These are phyloP conservation scores for Pisolithus albus DNA, from an alignment of 768 basidiomycete genomes.

Conservation along the genomic window DNA sequence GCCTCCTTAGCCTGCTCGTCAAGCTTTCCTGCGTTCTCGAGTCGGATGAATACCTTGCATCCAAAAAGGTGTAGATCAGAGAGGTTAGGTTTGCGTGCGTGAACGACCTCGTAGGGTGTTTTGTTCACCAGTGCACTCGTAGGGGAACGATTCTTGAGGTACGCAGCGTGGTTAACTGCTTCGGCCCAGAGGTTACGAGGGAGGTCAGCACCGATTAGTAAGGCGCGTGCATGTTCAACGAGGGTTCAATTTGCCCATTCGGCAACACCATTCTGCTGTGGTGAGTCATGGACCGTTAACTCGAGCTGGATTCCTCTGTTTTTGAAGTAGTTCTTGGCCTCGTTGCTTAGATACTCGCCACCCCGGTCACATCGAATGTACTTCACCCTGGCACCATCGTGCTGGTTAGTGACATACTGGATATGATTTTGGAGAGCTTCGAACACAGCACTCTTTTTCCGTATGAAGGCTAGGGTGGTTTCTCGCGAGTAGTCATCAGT, in stretches of 20 bases:
- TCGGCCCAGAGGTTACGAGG: constrained; percentile 22
- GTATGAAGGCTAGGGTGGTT: constrained; percentile 20
- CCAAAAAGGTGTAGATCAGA: neutral
- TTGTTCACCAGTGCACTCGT: no score
- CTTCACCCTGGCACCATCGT: constrained; percentile 12
- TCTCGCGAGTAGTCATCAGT: constrained; percentile 29
- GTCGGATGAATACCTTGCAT: neutral
- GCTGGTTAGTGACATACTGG: constrained; percentile 21
- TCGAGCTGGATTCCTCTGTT: constrained; percentile 15
- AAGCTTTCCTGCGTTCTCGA: constrained; percentile 8
- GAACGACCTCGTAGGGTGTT: no score
- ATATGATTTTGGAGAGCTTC: constrained; percentile 20
- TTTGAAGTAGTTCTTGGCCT: constrained; percentile 12
- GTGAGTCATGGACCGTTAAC: constrained; percentile 20
- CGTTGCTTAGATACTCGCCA: constrained; percentile 18
- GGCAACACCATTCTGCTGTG: constrained; percentile 22
- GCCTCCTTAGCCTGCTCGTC: constrained; percentile 3
- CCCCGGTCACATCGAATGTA: constrained; percentile 19
- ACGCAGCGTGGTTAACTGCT: constrained; percentile 3
- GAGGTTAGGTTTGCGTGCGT: no score
- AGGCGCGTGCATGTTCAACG: constrained; percentile 12
- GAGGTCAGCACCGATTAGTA: constrained; percentile 12
- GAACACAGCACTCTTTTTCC: constrained; percentile 18
- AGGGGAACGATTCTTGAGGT: no score
- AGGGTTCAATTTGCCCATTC: constrained; percentile 22